Percentiles rank a stretch among this genome's conserved stretches.
These are phyloP conservation scores for Basidioascus undulatus DNA, from an alignment of 768 basidiomycete species.

Conservation along the genomic window DNA sequence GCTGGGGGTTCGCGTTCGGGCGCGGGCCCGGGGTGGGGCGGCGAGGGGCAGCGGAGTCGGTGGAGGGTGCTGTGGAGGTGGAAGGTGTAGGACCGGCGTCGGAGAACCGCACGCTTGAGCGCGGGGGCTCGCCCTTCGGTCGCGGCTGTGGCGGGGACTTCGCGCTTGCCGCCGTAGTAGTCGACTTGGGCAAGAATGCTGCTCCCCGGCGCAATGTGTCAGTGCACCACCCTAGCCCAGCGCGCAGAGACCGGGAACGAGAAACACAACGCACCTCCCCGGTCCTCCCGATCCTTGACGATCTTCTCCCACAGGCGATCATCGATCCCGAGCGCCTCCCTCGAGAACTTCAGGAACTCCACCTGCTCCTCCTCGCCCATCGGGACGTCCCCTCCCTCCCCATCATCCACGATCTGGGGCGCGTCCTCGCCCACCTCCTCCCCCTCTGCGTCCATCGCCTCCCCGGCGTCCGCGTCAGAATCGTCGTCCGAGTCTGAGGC, in stretches of 20 bases:
- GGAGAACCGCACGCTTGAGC: neutral
- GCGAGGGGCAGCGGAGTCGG: neutral
- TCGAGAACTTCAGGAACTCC: slow-evolving; percentile 84
- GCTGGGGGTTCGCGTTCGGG: slow-evolving; percentile 30
- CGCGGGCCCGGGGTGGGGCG: neutral
- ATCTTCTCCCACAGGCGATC: slow-evolving; percentile 82
- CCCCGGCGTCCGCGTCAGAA: slow-evolving; percentile 34
- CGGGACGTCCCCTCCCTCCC: slow-evolving; percentile 44
- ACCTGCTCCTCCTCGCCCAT: slow-evolving; percentile 86
- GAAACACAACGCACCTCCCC: slow-evolving; percentile 44
- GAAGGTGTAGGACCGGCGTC: neutral
- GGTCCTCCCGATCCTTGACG: slow-evolving; percentile 41
- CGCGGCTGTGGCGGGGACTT: slow-evolving; percentile 3
- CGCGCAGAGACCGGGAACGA: too few species aligned
- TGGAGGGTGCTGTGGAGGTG: neutral
- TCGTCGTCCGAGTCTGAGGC: slow-evolving; percentile 76
- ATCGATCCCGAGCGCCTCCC: slow-evolving; percentile 67
- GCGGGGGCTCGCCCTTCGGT: neutral
- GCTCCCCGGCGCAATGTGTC: neutral
- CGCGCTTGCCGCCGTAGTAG: slow-evolving; percentile 5
- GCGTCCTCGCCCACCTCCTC: slow-evolving; percentile 38
- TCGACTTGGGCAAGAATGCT: slow-evolving; percentile 14
- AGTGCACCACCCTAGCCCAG: too few species aligned
- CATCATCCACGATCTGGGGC: slow-evolving; percentile 46
- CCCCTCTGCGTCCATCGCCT: slow-evolving; percentile 26